These are phyloP conservation scores for Penicillium griseofulvum DNA, from an alignment of 2,329 filamentous ascomycete genomes.

Conservation along the genomic window DNA sequence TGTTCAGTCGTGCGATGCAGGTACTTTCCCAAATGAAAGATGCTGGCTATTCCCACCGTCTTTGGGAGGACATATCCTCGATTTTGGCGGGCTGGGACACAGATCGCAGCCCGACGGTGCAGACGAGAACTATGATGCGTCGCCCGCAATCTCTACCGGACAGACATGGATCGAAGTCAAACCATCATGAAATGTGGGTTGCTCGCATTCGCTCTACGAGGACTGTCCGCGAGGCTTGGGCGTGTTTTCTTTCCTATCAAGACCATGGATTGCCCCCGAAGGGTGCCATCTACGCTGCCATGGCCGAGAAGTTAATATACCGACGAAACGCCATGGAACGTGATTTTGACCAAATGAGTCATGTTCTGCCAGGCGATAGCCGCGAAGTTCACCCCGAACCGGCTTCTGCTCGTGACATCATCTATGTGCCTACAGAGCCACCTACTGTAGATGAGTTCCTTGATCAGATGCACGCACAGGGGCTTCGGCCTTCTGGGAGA, in stretches of 20 bases:
- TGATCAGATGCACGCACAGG: slow-evolving; percentile 48
- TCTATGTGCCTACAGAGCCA: slow-evolving; percentile 55
- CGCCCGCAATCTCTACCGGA: slow-evolving; percentile 22
- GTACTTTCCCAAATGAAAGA: slow-evolving; percentile 57
- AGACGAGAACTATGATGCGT: slow-evolving; percentile 51
- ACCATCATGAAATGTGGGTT: slow-evolving; percentile 50
- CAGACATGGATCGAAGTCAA: neutral
- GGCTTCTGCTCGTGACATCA: slow-evolving; percentile 55
- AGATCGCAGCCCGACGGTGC: slow-evolving; percentile 62
- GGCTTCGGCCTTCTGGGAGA: slow-evolving; percentile 43
- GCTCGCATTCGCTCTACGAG: slow-evolving; percentile 59
- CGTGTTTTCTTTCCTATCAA: slow-evolving; percentile 59
- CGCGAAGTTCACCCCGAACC: slow-evolving; percentile 56
- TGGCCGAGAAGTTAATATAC: slow-evolving; percentile 56
- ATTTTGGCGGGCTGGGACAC: slow-evolving; percentile 63
- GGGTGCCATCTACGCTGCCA: slow-evolving; percentile 52
- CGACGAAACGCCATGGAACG: slow-evolving; percentile 27
- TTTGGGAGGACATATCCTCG: slow-evolving; percentile 54
- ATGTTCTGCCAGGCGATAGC: slow-evolving; percentile 54
- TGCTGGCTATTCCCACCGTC: slow-evolving; percentile 54
- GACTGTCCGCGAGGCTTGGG: slow-evolving; percentile 63
- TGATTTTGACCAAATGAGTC: slow-evolving; percentile 22
- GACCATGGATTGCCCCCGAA: slow-evolving; percentile 39
- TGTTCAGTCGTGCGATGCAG: slow-evolving; percentile 56
- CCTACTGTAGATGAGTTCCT: slow-evolving; percentile 54